Evolutionary conservation across 2,329 filamentous ascomycete genomes (phyloP), one percentile per base, ranked within the genome.

Genomic region (Beauveria caledonica): DNA sequence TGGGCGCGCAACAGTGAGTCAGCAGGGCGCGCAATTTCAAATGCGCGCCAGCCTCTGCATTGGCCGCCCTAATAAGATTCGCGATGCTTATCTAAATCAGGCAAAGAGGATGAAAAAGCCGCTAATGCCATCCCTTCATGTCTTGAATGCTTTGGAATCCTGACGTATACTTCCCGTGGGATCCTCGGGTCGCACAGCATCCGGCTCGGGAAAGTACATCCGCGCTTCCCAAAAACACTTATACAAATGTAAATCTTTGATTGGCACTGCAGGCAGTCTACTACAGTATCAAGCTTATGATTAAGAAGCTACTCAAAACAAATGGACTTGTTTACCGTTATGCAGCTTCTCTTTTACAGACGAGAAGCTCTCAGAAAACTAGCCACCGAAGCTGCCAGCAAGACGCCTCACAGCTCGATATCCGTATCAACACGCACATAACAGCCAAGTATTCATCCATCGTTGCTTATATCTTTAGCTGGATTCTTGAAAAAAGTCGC

Each of bases 351-450:
- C n/a, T n/a, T 21, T 33, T 21, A 21, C 10, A 13, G 29, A 15
- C 7, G 23, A 51, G 17, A 36, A 50, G 27, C n/a, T 4, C 19
- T 39, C 29, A 3, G 10, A 51, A 21, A 23, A 50, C 48, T 50
- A 33, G 48, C 48, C 46, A 50, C 21, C 46, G 48, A 36, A 51
- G 48, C 27, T 39, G n/a, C 29, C 42, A 77, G 21, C 69, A 73
- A 17, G 63, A 70, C 0, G 62, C 69, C 5, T 69, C 70, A 0
- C 71, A 76, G 50, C 76, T 85, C 48, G 79, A 83, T 60, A 77
- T 85, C 61, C 77, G 79, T 44, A 79, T 84, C 66, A 74, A 78
- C 58, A 84, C 81, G 0, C 80, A 84, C 66, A 77, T 84, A 23
- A 84, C 82, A 0, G 77, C 80, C 40, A 82, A 81, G 64, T 75